phyloP scores from a whole-genome alignment of 108 stramenopile species.

The Aurantiochytrium sp. region DNA sequence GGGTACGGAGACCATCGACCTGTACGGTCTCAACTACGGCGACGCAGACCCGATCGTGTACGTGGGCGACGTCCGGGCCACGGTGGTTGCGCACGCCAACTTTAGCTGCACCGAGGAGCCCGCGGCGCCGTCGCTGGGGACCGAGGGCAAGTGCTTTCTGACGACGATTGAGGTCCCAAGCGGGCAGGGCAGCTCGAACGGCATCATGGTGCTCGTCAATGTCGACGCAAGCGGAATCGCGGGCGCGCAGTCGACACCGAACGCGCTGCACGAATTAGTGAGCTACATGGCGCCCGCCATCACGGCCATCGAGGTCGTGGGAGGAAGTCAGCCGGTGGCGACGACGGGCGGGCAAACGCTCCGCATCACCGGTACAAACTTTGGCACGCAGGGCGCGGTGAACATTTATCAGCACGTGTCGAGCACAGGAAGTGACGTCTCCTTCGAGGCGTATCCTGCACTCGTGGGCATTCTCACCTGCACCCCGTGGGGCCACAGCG shows the following conservation, averaged over 20 bases:
- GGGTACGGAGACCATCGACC: neutral
- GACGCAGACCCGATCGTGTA: neutral
- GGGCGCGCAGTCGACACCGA: neutral
- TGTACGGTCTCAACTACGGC: neutral
- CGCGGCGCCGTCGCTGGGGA: neutral
- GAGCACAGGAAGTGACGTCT: neutral
- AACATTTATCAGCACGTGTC: neutral
- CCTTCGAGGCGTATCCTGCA: neutral
- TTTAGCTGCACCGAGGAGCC: neutral
- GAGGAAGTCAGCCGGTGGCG: neutral
- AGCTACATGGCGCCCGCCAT: neutral
- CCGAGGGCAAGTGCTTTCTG: neutral
- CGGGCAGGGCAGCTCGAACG: constrained; percentile 1
- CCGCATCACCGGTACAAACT: constrained; percentile 22
- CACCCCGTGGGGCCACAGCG: neutral
- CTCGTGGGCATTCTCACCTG: neutral
- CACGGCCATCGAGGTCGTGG: neutral
- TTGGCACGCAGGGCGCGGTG: neutral
- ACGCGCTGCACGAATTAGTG: neutral
- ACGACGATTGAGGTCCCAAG: neutral
- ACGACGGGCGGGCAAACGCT: neutral
- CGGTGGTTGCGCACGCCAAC: neutral
- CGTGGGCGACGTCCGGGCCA: neutral
- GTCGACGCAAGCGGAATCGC: too few species aligned
- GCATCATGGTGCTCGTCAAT: neutral